Evolutionary conservation across 306 rosid species (phyloP).

Genomic region (Quercus ilex): DNA sequence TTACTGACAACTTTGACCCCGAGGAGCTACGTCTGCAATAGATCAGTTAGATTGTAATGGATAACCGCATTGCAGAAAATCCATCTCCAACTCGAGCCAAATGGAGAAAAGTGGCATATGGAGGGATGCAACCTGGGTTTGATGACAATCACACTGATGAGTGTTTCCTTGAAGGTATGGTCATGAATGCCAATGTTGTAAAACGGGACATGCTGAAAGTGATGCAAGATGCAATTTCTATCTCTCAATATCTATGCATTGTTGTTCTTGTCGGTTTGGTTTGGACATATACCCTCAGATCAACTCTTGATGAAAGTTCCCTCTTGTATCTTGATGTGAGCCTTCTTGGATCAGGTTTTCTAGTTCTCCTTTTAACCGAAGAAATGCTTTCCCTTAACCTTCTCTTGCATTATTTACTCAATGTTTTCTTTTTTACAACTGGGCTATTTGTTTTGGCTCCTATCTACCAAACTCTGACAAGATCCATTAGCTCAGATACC

Average conservation of each 20-base stretch:
- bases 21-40: conserved; percentile 14
- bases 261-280: conserved; percentile 82
- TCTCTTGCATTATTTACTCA: conserved; percentile 64
- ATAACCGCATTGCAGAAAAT: conserved; percentile 20
- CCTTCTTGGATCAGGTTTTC: conserved; percentile 77
- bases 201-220: conserved; percentile 78
- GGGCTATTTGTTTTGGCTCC: conserved; percentile 85
- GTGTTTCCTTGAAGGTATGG: conserved; percentile 85
- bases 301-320: conserved; percentile 61
- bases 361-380: conserved; percentile 68
- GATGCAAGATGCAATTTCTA: conserved; percentile 82
- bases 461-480: conserved; percentile 82
- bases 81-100: conserved; percentile 35
- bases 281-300: conserved; percentile 72
- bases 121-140: conserved; percentile 95
- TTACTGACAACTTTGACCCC: conserved; percentile 4
- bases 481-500: conserved; percentile 90
- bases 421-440: conserved; percentile 39
- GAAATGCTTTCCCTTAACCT: conserved; percentile 71
- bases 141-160: conserved; percentile 83
- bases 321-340: conserved; percentile 63
- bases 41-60: conserved; percentile 28
- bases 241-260: conserved; percentile 82
- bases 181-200: conserved; percentile 86
- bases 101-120: conserved; percentile 94